Percentiles rank a stretch among this genome's conserved stretches.
Evolutionary conservation across 768 basidiomycete species (phyloP).

Genomic region (Lentinula aciculospora): DNA sequence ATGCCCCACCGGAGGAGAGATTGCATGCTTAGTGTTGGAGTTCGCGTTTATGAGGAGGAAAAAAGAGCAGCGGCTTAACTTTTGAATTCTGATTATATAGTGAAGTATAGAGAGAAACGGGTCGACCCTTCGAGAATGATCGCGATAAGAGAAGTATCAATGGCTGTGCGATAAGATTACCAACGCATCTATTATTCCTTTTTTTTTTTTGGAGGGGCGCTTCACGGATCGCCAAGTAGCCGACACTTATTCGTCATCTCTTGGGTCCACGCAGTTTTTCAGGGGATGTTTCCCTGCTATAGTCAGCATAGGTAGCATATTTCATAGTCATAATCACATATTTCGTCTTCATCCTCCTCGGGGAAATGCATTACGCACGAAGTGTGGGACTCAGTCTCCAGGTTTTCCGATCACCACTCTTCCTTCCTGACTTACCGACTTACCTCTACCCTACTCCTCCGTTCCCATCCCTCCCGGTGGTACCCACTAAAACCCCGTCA

Average conservation of each 20-base stretch:
- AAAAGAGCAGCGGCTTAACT: too few species aligned
- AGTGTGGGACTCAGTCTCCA: slow-evolving; percentile 1
- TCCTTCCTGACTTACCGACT: background rate
- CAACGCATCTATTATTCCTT: too few species aligned
- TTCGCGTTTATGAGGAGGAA: background rate
- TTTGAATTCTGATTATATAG: background rate
- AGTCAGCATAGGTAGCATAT: too few species aligned
- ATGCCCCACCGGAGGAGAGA: slow-evolving; percentile 58
- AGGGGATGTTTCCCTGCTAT: too few species aligned
- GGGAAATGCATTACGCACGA: slow-evolving; percentile 3
- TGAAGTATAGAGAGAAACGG: background rate
- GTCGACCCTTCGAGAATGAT: background rate
- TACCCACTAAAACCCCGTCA: slow-evolving; percentile 18
- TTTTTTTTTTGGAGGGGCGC: too few species aligned
- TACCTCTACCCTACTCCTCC: background rate
- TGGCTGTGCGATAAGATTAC: slow-evolving; percentile 1
- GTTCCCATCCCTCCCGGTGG: background rate
- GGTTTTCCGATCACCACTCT: background rate
- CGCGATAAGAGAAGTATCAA: background rate
- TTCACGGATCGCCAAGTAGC: too few species aligned
- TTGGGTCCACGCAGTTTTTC: too few species aligned
- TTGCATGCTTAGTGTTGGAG: slow-evolving; percentile 30
- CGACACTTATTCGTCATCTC: too few species aligned
- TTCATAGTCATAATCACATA: too few species aligned
- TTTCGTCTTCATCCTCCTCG: too few species aligned